phyloP scores from a whole-genome alignment of 768 basidiomycete genomes.

The Pisolithus marmoratus region DNA sequence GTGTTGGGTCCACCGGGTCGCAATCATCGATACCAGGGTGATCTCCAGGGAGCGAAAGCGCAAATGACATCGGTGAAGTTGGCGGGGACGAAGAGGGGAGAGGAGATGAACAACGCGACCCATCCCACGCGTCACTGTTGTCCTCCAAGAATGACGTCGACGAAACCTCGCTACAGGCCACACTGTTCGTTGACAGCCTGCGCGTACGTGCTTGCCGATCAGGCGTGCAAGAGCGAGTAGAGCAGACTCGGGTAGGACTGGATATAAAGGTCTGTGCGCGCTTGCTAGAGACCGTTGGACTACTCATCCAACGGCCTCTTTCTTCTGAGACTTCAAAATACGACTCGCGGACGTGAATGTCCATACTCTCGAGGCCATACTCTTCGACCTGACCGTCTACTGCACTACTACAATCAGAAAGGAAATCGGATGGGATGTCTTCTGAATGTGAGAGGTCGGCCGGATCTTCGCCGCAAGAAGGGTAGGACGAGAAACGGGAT shows the following conservation, averaged over 20 bases:
- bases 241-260: constrained; percentile 11
- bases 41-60: constrained; percentile 29
- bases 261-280: constrained; percentile 10
- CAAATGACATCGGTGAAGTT: constrained; percentile 36
- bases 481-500: constrained; percentile 9
- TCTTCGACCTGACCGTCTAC: constrained; percentile 12
- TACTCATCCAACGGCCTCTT: constrained; percentile 53
- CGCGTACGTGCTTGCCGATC: constrained; percentile 1
- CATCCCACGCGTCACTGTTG: constrained; percentile 14
- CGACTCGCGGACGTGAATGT: constrained; percentile 38
- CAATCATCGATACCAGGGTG: constrained; percentile 3
- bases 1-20: constrained; percentile 3
- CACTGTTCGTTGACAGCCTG: constrained; percentile 1
- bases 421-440: neutral
- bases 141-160: constrained; percentile 2
- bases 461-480: neutral
- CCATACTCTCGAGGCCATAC: constrained; percentile 27
- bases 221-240: neutral
- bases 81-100: constrained; percentile 41
- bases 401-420: constrained; percentile 12
- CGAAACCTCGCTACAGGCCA: neutral
- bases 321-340: constrained; percentile 54
- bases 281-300: constrained; percentile 33
- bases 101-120: constrained; percentile 16
- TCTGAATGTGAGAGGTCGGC: neutral